phyloP scores from a whole-genome alignment of 805 yeast genomes.

The Lachancea kluyveri region DNA sequence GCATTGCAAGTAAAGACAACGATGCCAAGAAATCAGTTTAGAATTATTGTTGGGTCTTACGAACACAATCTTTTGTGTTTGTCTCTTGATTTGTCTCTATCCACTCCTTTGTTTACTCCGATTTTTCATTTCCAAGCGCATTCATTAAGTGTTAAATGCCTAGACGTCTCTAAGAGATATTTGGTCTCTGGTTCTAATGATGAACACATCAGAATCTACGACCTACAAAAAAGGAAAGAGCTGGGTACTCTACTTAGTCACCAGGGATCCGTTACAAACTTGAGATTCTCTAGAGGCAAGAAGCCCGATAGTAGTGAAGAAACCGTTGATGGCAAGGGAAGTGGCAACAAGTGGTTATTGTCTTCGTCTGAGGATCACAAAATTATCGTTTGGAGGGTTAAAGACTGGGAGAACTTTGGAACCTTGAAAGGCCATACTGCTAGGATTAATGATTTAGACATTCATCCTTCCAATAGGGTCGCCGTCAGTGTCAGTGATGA shows the following conservation, averaged over 20 bases:
- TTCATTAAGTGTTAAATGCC: slow-evolving; percentile 75
- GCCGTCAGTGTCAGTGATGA: slow-evolving; percentile 89
- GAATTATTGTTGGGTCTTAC: slow-evolving; percentile 91
- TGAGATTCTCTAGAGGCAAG: slow-evolving; percentile 60
- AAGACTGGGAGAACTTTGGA: slow-evolving; percentile 93
- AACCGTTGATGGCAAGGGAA: slow-evolving; percentile 32
- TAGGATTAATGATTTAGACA: slow-evolving; percentile 76
- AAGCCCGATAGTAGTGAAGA: slow-evolving; percentile 17
- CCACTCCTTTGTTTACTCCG: slow-evolving; percentile 73
- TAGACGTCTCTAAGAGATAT: slow-evolving; percentile 78
- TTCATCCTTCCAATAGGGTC: slow-evolving; percentile 85
- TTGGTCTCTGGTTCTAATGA: slow-evolving; percentile 93
- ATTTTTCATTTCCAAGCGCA: slow-evolving; percentile 96
- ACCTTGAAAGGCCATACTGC: slow-evolving; percentile 83
- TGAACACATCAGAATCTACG: slow-evolving; percentile 91
- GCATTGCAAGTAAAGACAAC: background rate
- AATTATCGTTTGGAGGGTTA: slow-evolving; percentile 87
- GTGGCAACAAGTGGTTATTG: slow-evolving; percentile 65
- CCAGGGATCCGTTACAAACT: slow-evolving; percentile 76
- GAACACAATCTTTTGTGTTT: slow-evolving; percentile 88
- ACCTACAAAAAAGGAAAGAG: slow-evolving; percentile 88
- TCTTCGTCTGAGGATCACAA: slow-evolving; percentile 90
- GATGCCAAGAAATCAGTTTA: slow-evolving; percentile 40
- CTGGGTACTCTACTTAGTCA: slow-evolving; percentile 86
- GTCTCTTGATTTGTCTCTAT: slow-evolving; percentile 53